Base-by-base conservation (phyloP, 495 filamentous ascomycete species). In the Aspergillus asperescens region DNA sequence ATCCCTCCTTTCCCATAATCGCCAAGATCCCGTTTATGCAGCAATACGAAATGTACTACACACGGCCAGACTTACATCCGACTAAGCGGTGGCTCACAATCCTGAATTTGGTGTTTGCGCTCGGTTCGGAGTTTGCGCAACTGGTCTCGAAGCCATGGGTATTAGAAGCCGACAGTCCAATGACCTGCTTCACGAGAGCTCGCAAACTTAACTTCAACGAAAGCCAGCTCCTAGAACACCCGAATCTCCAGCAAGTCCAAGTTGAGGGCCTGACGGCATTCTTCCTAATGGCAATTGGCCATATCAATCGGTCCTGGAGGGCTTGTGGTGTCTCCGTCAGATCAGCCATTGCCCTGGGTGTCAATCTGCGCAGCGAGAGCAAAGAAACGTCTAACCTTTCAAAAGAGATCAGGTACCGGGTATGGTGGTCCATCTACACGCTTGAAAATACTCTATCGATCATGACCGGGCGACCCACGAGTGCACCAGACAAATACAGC, bases 51-150 rank as follows among this genome's bases (percentile, higher is more conserved):
- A 62, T 60, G 7, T 74, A 70, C 32, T 76, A 69, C 32, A 47
- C 61, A 29, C 61, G 61, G 29, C 43, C 62, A 3, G 63, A 56
- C 13, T 52, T 68, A 20, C 63, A 66, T 25, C 70, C 72, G 22
- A 66, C 69, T 3, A 70, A 65, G 15, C 67, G 73, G 41, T 85
- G 81, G 81, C 63, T 82, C 38, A 77, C 79, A 0, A 78, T 80
- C 16, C 52, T 86, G 20, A 86, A 87, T 59, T 55, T 85, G 20
- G 71, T 87, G 20, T 84, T 87, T 62, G 83, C 83, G 16, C 82
- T 85, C 49, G 77, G 75, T 4, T 72, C 77, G 4, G 74, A 68
- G 54, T 77, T 81, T 56, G 72, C 71, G 0, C 40, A 58, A 34
- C 68, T 83, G 8, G 39, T 64, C 8, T 45, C 44, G 10, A 41